Percentiles rank a stretch among this genome's conserved stretches.
These are phyloP conservation scores for Pythium sp. DNA, from an alignment of 352 stramenopile species.

Conservation along the genomic window DNA sequence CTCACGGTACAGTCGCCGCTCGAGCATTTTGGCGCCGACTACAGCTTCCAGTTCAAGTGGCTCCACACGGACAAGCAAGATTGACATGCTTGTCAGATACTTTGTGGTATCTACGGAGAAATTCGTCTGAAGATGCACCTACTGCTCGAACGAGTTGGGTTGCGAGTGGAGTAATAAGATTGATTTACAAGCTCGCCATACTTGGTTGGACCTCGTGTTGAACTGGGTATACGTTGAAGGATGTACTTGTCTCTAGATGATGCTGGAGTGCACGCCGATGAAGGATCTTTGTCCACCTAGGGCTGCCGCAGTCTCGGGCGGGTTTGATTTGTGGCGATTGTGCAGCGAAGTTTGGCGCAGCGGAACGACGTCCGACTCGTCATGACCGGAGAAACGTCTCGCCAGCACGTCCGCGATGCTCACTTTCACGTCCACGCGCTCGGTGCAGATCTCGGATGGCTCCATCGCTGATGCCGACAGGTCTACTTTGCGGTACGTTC, in stretches of 20 bases:
- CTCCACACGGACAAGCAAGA: neutral
- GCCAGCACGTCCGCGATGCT: constrained; percentile 1
- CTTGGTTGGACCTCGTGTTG: neutral
- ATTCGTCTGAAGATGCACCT: too few species aligned
- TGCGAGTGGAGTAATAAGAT: too few species aligned
- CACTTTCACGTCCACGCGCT: constrained; percentile 8
- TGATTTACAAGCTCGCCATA: too few species aligned
- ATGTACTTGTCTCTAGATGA: neutral
- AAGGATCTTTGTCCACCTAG: neutral
- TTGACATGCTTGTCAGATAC: too few species aligned
- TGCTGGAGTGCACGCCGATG: neutral
- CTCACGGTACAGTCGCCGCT: constrained; percentile 28
- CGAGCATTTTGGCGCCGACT: constrained; percentile 29
- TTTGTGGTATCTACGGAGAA: too few species aligned
- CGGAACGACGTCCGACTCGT: constrained; percentile 10
- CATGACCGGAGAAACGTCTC: neutral
- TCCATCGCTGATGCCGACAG: neutral
- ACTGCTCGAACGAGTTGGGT: too few species aligned
- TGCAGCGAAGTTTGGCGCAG: neutral
- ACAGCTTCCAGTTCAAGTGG: constrained; percentile 7
- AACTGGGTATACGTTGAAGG: too few species aligned
- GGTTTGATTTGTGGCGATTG: neutral
- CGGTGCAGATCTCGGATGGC: neutral
- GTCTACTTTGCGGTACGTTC: constrained; percentile 11
- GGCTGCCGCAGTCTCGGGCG: neutral